Evolutionary conservation across 2,329 filamentous ascomycete genomes (phyloP).

Genomic region (Raffaelea arxii): DNA sequence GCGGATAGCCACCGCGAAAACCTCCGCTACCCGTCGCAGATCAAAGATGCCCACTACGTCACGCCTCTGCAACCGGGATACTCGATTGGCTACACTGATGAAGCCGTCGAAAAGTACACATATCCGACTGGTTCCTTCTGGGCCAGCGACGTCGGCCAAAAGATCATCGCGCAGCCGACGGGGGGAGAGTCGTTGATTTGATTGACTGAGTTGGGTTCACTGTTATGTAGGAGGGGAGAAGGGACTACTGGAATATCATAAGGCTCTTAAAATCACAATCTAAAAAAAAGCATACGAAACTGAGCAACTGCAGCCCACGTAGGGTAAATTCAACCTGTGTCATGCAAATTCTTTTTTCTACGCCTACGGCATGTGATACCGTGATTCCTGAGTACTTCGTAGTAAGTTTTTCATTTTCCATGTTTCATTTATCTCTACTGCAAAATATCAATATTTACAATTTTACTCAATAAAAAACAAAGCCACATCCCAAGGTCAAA

Average conservation of each 20-base stretch:
- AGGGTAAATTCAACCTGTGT: background rate
- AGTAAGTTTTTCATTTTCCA: background rate
- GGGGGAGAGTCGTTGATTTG: too few species aligned
- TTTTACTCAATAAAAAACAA: background rate
- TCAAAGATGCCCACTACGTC: too few species aligned
- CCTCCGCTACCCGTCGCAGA: too few species aligned
- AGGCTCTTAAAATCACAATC: too few species aligned
- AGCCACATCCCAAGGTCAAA: too few species aligned
- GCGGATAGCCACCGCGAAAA: too few species aligned
- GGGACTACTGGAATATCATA: too few species aligned
- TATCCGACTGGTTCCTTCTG: conserved; percentile 6
- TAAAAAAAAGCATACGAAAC: too few species aligned
- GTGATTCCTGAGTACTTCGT: background rate
- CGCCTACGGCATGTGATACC: background rate
- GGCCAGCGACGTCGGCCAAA: conserved; percentile 3
- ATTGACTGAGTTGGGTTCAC: too few species aligned
- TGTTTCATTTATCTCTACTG: background rate
- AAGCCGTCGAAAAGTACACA: conserved; percentile 6
- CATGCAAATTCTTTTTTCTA: background rate
- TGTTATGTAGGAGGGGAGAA: too few species aligned
- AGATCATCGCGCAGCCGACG: conserved; percentile 6
- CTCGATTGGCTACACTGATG: conserved; percentile 6
- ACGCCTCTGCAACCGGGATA: too few species aligned
- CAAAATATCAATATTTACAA: background rate
- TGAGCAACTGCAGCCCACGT: too few species aligned